phyloP scores from a whole-genome alignment of 768 basidiomycete species.

The Rhodocollybia butyracea region DNA sequence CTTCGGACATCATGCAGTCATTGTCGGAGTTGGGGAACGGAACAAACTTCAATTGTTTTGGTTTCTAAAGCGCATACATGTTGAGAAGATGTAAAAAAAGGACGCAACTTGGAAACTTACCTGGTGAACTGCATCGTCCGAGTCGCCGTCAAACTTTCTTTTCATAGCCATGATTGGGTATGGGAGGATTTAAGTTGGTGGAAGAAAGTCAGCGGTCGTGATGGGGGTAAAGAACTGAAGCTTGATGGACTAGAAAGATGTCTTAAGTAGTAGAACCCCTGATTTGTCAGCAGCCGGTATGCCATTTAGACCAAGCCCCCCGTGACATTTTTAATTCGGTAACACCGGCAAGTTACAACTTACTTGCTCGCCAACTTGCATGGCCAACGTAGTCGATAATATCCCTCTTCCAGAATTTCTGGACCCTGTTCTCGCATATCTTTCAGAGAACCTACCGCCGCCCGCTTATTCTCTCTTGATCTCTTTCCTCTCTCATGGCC shows the following conservation, averaged over 20 bases:
- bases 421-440: constrained; percentile 50
- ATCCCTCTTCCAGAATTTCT: constrained; percentile 43
- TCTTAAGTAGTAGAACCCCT: neutral
- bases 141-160: constrained; percentile 66
- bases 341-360: neutral
- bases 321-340: neutral
- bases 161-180: constrained; percentile 59
- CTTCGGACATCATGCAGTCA: constrained; percentile 73
- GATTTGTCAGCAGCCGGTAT: constrained; percentile 3
- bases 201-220: constrained; percentile 11
- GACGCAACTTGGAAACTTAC: constrained; percentile 29
- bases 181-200: neutral
- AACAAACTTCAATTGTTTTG: constrained; percentile 71
- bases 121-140: constrained; percentile 48
- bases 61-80: constrained; percentile 32
- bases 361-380: neutral
- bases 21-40: constrained; percentile 70
- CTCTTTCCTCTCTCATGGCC: constrained; percentile 47
- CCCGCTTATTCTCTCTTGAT: constrained; percentile 51
- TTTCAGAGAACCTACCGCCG: constrained; percentile 52
- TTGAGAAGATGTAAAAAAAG: neutral
- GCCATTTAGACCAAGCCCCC: no score
- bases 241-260: neutral
- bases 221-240: constrained; percentile 8
- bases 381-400: constrained; percentile 7